phyloP scores from a whole-genome alignment of 495 filamentous ascomycete genomes.

The Aspergillus coremiiformis region DNA sequence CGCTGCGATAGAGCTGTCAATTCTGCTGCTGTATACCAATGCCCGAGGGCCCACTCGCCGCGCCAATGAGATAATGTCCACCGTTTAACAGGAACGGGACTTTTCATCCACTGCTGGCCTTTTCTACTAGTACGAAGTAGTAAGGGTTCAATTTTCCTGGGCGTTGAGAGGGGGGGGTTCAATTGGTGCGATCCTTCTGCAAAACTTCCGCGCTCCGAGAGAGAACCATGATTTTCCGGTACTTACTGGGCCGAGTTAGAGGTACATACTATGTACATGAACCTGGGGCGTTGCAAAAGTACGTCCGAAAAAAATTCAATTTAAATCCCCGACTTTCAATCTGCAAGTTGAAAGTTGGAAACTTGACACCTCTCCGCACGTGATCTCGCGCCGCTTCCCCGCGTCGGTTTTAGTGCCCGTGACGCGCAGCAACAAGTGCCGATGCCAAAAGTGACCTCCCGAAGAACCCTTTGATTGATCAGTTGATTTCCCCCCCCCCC shows the following conservation, averaged over 20 bases:
- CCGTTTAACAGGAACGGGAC: not conserved
- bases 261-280: not conserved
- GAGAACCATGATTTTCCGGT: not conserved
- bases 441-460: not conserved
- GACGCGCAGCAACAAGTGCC: constrained; percentile 1
- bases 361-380: constrained; percentile 10
- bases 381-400: constrained; percentile 28
- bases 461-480: too few species aligned
- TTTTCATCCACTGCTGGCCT: not conserved
- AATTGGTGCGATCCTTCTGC: not conserved
- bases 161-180: not conserved
- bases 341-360: too few species aligned
- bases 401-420: constrained; percentile 10
- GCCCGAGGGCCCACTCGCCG: not conserved
- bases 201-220: not conserved
- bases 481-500: not conserved
- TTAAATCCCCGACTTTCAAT: not conserved
- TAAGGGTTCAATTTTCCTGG: too few species aligned
- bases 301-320: not conserved
- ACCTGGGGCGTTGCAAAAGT: too few species aligned
- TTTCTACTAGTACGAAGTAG: too few species aligned
- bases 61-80: constrained; percentile 1
- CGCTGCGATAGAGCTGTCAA: constrained; percentile 13
- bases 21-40: constrained; percentile 8
- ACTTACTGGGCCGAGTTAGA: not conserved